Conservation (phyloP, 2,329 filamentous ascomycete species). For the Aspergillus ustus region DNA sequence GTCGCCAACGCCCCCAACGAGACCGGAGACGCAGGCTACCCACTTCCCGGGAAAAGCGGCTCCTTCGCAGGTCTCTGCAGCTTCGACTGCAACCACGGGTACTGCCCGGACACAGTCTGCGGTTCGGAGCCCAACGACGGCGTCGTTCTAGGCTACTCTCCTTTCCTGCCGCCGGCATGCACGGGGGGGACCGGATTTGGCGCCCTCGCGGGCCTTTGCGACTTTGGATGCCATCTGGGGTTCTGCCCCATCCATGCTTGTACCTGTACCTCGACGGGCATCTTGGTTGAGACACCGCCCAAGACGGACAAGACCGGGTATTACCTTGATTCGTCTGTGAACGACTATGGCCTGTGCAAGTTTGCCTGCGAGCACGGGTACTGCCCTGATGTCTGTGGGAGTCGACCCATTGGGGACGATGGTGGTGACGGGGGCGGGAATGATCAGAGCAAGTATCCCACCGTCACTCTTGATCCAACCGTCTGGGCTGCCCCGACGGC, state of each 20-base stretch:
- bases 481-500: not conserved
- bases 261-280: not conserved
- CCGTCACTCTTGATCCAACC: not conserved
- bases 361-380: slow-evolving; percentile 5
- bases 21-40: slow-evolving; percentile 24
- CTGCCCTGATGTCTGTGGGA: not conserved
- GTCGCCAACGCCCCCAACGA: slow-evolving; percentile 5
- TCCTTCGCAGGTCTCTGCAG: slow-evolving; percentile 23
- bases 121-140: no score
- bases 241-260: slow-evolving; percentile 3
- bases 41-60: slow-evolving; percentile 18
- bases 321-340: not conserved
- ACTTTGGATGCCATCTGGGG: not conserved
- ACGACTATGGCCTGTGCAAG: slow-evolving; percentile 4
- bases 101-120: slow-evolving; percentile 14
- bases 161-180: not conserved
- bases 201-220: not conserved
- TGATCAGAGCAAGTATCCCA: no score
- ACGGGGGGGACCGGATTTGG: not conserved
- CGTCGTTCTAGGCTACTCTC: no score
- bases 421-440: no score
- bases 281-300: not conserved
- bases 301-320: not conserved
- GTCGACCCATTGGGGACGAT: no score
- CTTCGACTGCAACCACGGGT: slow-evolving; percentile 23